Base-by-base conservation (phyloP, 2,329 filamentous ascomycete species). In the Venturia oleaginea region DNA sequence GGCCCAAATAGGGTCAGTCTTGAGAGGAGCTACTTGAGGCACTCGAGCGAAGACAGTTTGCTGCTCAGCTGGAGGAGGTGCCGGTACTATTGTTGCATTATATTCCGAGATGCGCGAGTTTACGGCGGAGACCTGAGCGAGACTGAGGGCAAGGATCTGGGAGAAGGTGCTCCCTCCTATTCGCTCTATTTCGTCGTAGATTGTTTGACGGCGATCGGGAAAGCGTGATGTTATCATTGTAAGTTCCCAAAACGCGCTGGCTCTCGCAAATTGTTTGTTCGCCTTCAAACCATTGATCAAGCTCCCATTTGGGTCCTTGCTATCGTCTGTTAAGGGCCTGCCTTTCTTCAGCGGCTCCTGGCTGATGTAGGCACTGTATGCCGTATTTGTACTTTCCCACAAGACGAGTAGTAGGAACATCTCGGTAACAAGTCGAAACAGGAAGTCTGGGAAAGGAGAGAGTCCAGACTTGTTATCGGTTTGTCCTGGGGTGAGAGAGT, bases 241-340 rank as follows among this genome's bases (percentile, higher is more conserved):
- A 34, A 97, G 80, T 72, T 97, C 93, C 92, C 92, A 96, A 75
- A 96, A 89, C 19, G 93, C 92, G 74, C 95, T 96, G 0, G 86
- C 83, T 17, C 48, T 38, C n/a, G 24, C n/a, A 13, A 32, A 42
- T 30, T 10, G 90, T 81, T 74, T 93, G 94, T 77, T 92, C 94
- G 68, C 88, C 88, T 87, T 92, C 57, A 97, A 75, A 0, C 93
- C 93, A 65, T 87, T 91, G 60, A 97, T 75, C 34, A 97, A 80
- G 72, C 90, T 96, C 42, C 91, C 92, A 71, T 96, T 97, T 0
- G 93, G 91, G 74, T 97, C 92, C 72, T 90, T 94, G 19, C 91
- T 90, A 68, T 93, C 90, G 22, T 84, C 83, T 0, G 91, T 96
- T 64, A 97, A 83, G 4, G 92, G 92, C 70, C 87, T 84, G n/a